phyloP scores from a whole-genome alignment of 2,329 filamentous ascomycete genomes.

The Pseudocercospora fuligena region DNA sequence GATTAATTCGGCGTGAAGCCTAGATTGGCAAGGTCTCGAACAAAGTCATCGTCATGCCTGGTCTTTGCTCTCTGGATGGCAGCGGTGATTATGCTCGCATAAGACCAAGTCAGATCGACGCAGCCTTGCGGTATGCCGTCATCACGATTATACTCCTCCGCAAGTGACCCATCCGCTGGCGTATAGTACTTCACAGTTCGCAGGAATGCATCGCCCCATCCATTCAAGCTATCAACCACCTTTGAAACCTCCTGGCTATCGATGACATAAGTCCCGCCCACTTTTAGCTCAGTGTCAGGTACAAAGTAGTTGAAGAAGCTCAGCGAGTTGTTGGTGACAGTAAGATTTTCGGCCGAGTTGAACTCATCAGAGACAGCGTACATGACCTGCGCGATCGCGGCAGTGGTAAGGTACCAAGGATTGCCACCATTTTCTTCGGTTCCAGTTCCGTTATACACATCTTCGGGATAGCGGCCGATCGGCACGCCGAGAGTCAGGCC shows the following conservation, averaged over 20 bases:
- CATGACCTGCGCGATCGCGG: conserved; percentile 40
- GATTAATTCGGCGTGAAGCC: conserved; percentile 24
- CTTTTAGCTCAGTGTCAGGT: conserved; percentile 30
- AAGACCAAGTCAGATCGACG: conserved; percentile 42
- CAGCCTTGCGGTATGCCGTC: conserved; percentile 37
- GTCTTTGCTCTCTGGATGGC: conserved; percentile 37
- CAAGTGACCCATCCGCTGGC: conserved; percentile 33
- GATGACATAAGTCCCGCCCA: conserved; percentile 33
- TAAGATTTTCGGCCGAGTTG: conserved; percentile 29
- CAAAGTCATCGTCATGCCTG: conserved; percentile 28
- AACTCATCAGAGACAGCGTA: conserved; percentile 35
- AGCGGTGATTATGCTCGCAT: conserved; percentile 41
- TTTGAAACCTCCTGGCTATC: conserved; percentile 30
- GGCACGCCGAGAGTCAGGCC: conserved; percentile 39
- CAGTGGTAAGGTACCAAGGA: conserved; percentile 43
- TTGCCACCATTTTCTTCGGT: conserved; percentile 40
- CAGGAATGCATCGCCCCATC: conserved; percentile 44
- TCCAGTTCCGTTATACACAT: conserved; percentile 42
- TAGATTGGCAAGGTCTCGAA: conserved; percentile 32
- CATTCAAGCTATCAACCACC: conserved; percentile 35
- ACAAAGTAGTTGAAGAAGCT: conserved; percentile 44
- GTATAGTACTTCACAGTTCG: conserved; percentile 41
- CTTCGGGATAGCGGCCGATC: conserved; percentile 44
- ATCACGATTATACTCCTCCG: conserved; percentile 41
- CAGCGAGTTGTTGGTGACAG: conserved; percentile 36